A percentile compares a stretch with the other conserved stretches of the same genome.
phyloP scores from a whole-genome alignment of 75 land plant species.

The Chamaecyparis obtusa region DNA sequence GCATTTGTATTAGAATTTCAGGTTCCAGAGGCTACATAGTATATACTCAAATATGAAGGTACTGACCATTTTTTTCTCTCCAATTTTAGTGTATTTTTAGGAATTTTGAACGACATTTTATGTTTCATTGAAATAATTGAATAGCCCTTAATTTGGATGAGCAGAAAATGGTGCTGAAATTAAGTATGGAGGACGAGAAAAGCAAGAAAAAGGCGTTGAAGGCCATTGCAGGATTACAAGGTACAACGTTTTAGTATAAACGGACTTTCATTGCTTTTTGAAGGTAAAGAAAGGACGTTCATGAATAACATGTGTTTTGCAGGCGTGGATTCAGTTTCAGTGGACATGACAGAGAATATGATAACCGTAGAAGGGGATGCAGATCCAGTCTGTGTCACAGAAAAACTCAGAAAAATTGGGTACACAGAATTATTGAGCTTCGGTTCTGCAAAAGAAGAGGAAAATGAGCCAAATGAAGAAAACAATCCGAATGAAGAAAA shows the following conservation, averaged over 20 bases:
- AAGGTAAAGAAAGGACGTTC: no score
- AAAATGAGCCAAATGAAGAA: background rate
- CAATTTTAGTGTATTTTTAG: no score
- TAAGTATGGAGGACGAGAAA: background rate
- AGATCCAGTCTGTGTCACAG: background rate
- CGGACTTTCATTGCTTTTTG: no score
- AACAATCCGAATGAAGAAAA: no score
- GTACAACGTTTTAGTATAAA: background rate
- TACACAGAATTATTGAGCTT: background rate
- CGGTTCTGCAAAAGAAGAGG: background rate
- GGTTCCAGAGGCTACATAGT: no score
- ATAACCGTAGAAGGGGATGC: no score
- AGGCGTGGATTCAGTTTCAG: no score
- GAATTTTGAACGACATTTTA: background rate
- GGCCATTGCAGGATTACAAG: background rate
- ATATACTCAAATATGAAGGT: no score
- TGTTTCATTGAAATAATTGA: background rate
- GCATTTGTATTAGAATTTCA: no score
- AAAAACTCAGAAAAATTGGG: background rate
- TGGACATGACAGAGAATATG: background rate
- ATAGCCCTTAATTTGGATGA: background rate
- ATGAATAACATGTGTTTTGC: no score
- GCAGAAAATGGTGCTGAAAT: background rate
- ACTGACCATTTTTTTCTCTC: no score
- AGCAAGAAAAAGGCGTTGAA: background rate